A percentile compares a stretch with the other conserved stretches of the same genome.
These are phyloP conservation scores for Alternaria arborescens DNA, from an alignment of 2,329 filamentous ascomycete species.

Conservation along the genomic window DNA sequence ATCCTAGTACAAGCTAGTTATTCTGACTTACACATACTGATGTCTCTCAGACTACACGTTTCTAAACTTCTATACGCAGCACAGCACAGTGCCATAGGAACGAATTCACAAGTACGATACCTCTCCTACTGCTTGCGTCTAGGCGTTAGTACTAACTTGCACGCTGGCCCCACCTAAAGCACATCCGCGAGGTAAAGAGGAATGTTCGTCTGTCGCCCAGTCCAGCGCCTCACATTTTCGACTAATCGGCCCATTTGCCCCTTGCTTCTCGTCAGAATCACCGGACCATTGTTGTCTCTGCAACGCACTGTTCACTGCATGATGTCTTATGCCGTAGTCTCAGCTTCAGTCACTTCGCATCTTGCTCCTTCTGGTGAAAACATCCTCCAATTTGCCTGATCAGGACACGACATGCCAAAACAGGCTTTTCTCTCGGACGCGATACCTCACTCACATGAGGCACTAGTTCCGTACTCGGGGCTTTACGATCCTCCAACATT, in stretches of 20 bases:
- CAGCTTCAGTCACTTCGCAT: not conserved
- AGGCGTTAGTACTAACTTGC: not conserved
- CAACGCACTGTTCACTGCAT: not conserved
- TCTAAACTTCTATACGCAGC: not conserved
- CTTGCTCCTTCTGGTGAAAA: not conserved
- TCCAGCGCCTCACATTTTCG: not conserved
- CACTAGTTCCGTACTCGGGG: not conserved
- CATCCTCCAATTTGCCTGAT: not conserved
- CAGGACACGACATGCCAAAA: not conserved
- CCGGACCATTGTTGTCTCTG: not conserved
- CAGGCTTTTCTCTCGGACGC: not conserved
- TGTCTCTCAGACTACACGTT: no score
- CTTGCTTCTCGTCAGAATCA: not conserved
- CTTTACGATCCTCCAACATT: not conserved
- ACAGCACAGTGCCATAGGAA: not conserved
- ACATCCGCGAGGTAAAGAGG: not conserved
- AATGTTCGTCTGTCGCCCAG: not conserved
- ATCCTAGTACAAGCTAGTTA: no score
- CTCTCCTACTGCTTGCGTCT: not conserved
- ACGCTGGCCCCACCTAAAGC: not conserved
- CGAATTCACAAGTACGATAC: not conserved
- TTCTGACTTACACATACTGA: no score
- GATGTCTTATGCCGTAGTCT: slow-evolving; percentile 1
- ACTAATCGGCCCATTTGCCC: not conserved
- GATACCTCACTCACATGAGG: not conserved